Percentiles rank a stretch among this genome's conserved stretches.
Conservation (phyloP, 2,329 filamentous ascomycete species). For the Magnaporthiopsis poae region DNA sequence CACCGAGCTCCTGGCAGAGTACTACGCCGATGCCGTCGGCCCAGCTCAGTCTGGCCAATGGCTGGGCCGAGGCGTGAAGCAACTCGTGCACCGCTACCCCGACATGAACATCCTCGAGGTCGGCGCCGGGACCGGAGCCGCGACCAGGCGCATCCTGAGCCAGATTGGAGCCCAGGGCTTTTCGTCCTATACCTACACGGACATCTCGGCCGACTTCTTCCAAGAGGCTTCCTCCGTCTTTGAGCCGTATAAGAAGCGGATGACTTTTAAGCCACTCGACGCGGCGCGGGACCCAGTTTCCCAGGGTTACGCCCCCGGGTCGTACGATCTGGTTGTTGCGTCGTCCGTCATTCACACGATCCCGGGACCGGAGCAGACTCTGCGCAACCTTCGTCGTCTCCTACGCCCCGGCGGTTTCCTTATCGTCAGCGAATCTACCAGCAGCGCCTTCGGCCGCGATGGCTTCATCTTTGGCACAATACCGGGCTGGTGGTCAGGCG, state of each 20-base stretch:
- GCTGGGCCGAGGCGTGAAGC: background rate
- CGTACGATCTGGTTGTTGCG: conserved; percentile 29
- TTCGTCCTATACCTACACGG: conserved; percentile 14
- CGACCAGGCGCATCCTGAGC: conserved; percentile 18
- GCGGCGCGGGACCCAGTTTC: conserved; percentile 20
- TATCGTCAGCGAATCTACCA: conserved; percentile 16
- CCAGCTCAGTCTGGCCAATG: background rate
- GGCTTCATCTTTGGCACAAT: conserved; percentile 10
- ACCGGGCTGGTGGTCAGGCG: conserved; percentile 15
- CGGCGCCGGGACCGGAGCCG: too few species aligned
- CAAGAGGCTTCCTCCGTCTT: conserved; percentile 20
- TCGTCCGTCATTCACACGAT: conserved; percentile 29
- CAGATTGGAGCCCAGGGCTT: conserved; percentile 17
- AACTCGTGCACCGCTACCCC: conserved; percentile 23
- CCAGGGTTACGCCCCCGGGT: conserved; percentile 24
- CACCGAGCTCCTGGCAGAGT: conserved; percentile 23
- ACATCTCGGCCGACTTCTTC: conserved; percentile 21
- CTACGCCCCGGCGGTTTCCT: conserved; percentile 31
- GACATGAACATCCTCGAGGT: conserved; percentile 22
- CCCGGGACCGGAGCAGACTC: conserved; percentile 17
- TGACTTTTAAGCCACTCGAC: conserved; percentile 24
- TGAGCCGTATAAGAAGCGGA: conserved; percentile 13
- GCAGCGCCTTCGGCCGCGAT: background rate
- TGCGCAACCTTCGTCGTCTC: conserved; percentile 24
- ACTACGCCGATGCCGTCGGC: conserved; percentile 20